Percentiles rank a stretch among this genome's conserved stretches.
Evolutionary conservation across 768 basidiomycete genomes (phyloP).

Genomic region (Mycena indigotica): DNA sequence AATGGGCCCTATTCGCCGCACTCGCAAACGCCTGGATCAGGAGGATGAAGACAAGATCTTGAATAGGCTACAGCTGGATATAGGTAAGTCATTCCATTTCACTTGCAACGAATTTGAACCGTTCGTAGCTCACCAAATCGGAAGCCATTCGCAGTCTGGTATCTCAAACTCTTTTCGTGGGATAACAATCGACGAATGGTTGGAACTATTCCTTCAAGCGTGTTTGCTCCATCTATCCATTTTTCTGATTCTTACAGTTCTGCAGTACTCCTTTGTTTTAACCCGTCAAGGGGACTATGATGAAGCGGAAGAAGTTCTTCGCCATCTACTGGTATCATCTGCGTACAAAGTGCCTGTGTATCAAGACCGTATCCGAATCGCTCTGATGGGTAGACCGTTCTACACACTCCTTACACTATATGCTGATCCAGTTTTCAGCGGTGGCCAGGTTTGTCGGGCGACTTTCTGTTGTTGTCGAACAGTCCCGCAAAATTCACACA

Average conservation of each 20-base stretch:
- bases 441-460: slow-evolving; percentile 66
- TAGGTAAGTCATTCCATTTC: slow-evolving; percentile 48
- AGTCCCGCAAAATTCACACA: slow-evolving; percentile 74
- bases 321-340: slow-evolving; percentile 74
- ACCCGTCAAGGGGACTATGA: slow-evolving; percentile 65
- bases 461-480: slow-evolving; percentile 64
- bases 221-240: neutral
- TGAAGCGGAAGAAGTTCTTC: slow-evolving; percentile 71
- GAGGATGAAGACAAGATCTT: slow-evolving; percentile 73
- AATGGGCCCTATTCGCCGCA: slow-evolving; percentile 35
- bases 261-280: slow-evolving; percentile 74
- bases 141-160: slow-evolving; percentile 42
- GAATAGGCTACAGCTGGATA: slow-evolving; percentile 71
- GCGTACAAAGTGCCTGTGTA: slow-evolving; percentile 63
- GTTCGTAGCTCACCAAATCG: slow-evolving; percentile 55
- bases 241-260: neutral
- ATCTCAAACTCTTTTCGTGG: slow-evolving; percentile 77
- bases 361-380: slow-evolving; percentile 74
- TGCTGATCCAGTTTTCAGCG: slow-evolving; percentile 45
- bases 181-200: slow-evolving; percentile 82
- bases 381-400: slow-evolving; percentile 76
- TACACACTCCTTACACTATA: neutral
- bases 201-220: slow-evolving; percentile 82
- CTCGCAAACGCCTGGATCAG: slow-evolving; percentile 38
- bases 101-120: neutral